Evolutionary conservation across 257 asterid genomes (phyloP).

Genomic region (Primulina eburnea): DNA sequence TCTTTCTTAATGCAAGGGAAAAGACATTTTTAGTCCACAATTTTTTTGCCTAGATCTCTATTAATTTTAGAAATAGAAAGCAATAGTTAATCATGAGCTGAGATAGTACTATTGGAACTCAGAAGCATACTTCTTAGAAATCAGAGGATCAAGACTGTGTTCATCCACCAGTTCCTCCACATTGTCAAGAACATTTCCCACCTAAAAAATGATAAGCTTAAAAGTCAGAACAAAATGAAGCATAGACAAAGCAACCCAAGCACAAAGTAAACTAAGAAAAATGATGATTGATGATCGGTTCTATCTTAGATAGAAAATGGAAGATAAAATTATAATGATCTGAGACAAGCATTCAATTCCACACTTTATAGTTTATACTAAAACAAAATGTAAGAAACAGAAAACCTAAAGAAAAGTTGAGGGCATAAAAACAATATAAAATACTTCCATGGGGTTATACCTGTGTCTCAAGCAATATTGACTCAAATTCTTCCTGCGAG

Average conservation of each 20-base stretch:
- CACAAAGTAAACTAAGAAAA: not conserved
- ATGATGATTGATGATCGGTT: not conserved
- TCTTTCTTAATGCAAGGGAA: not conserved
- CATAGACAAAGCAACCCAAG: not conserved
- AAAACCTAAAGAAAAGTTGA: not conserved
- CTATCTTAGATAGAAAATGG: not conserved
- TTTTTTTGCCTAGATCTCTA: constrained; percentile 10
- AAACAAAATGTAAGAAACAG: not conserved
- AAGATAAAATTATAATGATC: not conserved
- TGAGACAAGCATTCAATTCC: constrained; percentile 2
- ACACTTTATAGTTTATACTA: not conserved
- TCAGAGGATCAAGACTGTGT: constrained; percentile 58
- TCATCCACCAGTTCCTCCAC: constrained; percentile 83
- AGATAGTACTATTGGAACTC: not conserved
- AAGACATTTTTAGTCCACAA: not conserved
- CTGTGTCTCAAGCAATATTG: constrained; percentile 53
- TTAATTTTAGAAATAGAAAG: constrained; percentile 5
- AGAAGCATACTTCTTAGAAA: constrained; percentile 43
- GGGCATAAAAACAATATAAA: constrained; percentile 5
- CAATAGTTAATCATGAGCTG: constrained; percentile 2
- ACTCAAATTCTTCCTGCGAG: constrained; percentile 62
- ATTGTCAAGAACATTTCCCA: constrained; percentile 52
- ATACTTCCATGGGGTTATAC: constrained; percentile 30
- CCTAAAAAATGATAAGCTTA: constrained; percentile 36
- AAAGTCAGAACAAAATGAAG: not conserved